Base-by-base conservation (phyloP, 371 early-diverging fungal genomes). In the Apophysomyces ossiformis region DNA sequence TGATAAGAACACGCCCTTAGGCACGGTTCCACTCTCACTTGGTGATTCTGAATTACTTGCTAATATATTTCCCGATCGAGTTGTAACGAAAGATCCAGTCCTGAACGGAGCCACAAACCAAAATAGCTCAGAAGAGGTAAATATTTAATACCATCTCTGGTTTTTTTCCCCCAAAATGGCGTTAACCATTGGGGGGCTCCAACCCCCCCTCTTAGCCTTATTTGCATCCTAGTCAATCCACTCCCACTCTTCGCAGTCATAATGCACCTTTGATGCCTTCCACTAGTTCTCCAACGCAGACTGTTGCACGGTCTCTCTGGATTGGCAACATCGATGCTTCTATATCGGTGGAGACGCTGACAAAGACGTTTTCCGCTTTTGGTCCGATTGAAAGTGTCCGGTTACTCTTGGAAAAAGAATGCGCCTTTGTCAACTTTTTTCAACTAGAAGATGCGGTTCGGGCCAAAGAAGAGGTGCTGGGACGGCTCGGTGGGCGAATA, bases 311-410 rank as follows among this genome's bases (percentile, higher is more conserved):
- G 2, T 95, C 96, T 7, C 86, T 98, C 16, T 97, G 97, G 97
- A 92, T 97, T 60, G 97, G 97, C 44, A 97, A 97, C 70, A 85
- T 97, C 32, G 96, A 96, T 69, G 77, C 90, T 0, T 74, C 87
- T 11, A 85, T 96, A 61, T 87, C 89, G 6, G 84, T 88, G n/a
- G 88, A 92, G 18, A 92, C 94, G 37, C 78, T 98, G 58, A 88
- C 92, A 9, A 85, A 88, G 60, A 74, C 92, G 9, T 98, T 97
- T 72, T 86, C 92, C 35, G 86, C 88, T n/a, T 98, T 91, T 74
- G 99, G 99, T 0, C 86, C 93, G 21, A 94, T 98, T 70, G 99
- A 98, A 76, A 92, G 93, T 60, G 84, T 97, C 56, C 89, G 97
- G 18, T 86, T 97, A 47, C 82, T 97, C 16, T 90, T 94, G 7